Base-by-base conservation (phyloP, 345 rosid genomes). In the Garcia nutans region DNA sequence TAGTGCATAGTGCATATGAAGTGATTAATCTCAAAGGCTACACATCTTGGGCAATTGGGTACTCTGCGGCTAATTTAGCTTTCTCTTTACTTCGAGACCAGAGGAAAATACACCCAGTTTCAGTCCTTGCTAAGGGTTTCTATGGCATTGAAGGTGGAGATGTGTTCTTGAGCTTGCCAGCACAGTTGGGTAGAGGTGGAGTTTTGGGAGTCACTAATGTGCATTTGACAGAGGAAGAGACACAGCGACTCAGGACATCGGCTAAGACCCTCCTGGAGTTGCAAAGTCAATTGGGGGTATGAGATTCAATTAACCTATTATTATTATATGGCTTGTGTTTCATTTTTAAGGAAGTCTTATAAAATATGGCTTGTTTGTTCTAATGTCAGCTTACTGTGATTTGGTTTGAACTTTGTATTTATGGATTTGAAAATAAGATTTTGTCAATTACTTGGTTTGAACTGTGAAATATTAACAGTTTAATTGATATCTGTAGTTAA, bases 1-100 rank as follows among this genome's bases (percentile, higher is more conserved):
- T 95, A 0, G 82, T 89, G 9, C 78, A 86, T 7, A 75, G 98
- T 37, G 99, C 99, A 3, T 89, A 93, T 28, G 97, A 93, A 65
- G 99, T 95, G 58, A 95, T 93, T 3, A 81, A 75, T 10, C 93
- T 95, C 60, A 95, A 95, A 73, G 97, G 99, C 23, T 95, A 93
- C 85, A 95, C 99, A 9, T 91, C 97, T n/a, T 93, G 97, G 99
- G 99, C 99, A 17, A 95, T 93, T 55, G 99, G 99, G 22, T 93
- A 93, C 85, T 95, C 99, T 0, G 99, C 85, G 4, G 96, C 97
- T 11, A 93, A 65, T 76, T 78, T 95, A 78, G 97, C 97, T 52
- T 83, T 94, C 1, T 79, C 92, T 56, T 73, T 95, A 24, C 83
- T 93, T 26, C 77, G 99, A n/a, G 87, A 95, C 84, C 99, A 95